phyloP scores from a whole-genome alignment of 2,329 filamentous ascomycete species.

The Venturia pyrina region DNA sequence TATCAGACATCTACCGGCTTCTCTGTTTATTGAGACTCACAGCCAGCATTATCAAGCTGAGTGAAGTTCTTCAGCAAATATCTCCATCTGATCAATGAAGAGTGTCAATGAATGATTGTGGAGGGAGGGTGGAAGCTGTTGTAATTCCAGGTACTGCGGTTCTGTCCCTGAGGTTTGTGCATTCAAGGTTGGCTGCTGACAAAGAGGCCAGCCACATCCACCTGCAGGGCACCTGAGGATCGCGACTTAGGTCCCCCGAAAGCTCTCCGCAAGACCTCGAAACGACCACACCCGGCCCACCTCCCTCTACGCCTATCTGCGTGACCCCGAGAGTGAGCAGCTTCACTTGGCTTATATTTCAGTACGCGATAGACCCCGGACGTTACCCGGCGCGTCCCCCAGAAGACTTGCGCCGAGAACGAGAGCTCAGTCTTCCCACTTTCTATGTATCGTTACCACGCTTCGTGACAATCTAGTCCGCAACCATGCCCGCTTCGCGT shows the following conservation, averaged over 20 bases:
- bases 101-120: not conserved
- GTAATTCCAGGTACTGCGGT: too few relatives aligned
- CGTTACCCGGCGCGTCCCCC: not conserved
- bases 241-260: too few relatives aligned
- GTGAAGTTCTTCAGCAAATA: not conserved
- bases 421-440: not conserved
- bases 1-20: not conserved
- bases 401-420: not conserved
- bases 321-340: not conserved
- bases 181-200: not conserved
- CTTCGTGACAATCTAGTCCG: not conserved
- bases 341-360: not conserved
- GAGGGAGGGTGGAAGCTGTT: not conserved
- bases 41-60: too few relatives aligned
- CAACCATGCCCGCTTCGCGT: conserved; percentile 64
- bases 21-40: not conserved
- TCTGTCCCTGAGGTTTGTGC: too few relatives aligned
- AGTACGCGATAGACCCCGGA: not conserved
- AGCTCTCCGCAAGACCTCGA: not conserved
- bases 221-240: too few relatives aligned
- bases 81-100: not conserved
- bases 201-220: not conserved
- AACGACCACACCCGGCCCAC: not conserved
- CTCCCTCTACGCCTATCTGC: not conserved
- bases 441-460: not conserved